Evolutionary conservation across 129 eudicot species (phyloP).

Genomic region (Erigeron canadensis): DNA sequence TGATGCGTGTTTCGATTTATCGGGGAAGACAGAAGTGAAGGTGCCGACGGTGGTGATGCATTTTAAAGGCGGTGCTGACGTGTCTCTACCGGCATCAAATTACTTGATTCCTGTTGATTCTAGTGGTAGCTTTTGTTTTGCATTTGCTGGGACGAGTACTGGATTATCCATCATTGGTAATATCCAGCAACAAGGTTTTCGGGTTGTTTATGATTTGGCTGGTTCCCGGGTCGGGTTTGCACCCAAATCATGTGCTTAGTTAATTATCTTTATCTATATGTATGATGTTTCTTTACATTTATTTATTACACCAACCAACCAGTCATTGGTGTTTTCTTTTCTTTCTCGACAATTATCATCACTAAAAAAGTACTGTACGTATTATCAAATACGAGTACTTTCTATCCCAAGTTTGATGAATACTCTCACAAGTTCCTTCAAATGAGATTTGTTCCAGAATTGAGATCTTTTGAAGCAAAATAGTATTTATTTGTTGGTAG

Average conservation of each 20-base stretch:
- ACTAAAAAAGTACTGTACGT: no score
- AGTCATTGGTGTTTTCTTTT: no score
- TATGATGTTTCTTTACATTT: no score
- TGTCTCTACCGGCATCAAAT: conserved; percentile 81
- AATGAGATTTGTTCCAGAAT: no score
- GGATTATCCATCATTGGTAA: conserved; percentile 92
- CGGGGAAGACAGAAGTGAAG: conserved; percentile 79
- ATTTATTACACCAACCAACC: no score
- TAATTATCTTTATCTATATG: neutral
- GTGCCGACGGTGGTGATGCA: conserved; percentile 94
- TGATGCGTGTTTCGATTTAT: conserved; percentile 83
- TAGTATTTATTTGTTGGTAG: no score
- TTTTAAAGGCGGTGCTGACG: conserved; percentile 66
- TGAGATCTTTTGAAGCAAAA: no score
- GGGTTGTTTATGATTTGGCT: conserved; percentile 79
- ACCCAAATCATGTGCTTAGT: conserved; percentile 52
- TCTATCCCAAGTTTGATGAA: no score
- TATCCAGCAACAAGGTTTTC: conserved; percentile 92
- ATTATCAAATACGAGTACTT: no score
- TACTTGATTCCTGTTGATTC: conserved; percentile 88
- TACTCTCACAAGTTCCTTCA: no score
- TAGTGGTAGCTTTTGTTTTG: conserved; percentile 75
- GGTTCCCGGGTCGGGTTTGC: conserved; percentile 85
- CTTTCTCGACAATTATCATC: no score
- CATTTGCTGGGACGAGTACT: conserved; percentile 77